Conservation (phyloP, 805 yeast species). For the Candida berthetii region DNA sequence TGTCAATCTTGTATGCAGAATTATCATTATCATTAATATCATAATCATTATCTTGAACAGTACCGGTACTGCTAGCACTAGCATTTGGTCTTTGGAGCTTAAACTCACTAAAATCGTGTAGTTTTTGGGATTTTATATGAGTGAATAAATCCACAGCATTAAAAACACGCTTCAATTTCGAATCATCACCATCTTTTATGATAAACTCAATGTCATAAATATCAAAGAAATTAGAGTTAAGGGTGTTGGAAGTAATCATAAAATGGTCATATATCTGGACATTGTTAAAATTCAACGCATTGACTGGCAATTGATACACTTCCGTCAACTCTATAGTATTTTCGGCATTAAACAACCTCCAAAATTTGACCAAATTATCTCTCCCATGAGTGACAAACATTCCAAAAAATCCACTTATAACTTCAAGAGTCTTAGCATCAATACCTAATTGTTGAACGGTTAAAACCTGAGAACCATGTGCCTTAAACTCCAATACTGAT, state of each 20-base stretch:
- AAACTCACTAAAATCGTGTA: conserved; percentile 13
- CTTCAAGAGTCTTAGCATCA: conserved; percentile 1
- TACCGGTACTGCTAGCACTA: not conserved
- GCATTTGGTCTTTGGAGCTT: not conserved
- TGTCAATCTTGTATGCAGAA: conserved; percentile 13
- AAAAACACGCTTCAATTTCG: conserved; percentile 14
- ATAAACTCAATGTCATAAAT: conserved; percentile 37
- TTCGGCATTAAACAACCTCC: conserved; percentile 26
- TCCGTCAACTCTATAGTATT: conserved; percentile 10
- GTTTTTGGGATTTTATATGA: conserved; percentile 7
- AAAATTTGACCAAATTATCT: conserved; percentile 48
- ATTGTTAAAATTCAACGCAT: conserved; percentile 67
- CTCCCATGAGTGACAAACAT: conserved; percentile 57
- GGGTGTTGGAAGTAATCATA: conserved; percentile 56
- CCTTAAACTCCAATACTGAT: conserved; percentile 52
- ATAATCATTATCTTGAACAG: conserved; percentile 5
- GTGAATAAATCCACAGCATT: conserved; percentile 16
- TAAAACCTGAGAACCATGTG: conserved; percentile 47
- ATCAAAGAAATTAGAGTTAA: conserved; percentile 59
- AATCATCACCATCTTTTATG: conserved; percentile 2
- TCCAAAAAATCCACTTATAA: conserved; percentile 27
- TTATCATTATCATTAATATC: conserved; percentile 10
- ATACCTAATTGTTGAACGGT: conserved; percentile 41
- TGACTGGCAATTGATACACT: conserved; percentile 55
- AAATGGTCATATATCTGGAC: conserved; percentile 34